Conservation (phyloP, 495 filamentous ascomycete species). For the Xylaria cubensis region DNA sequence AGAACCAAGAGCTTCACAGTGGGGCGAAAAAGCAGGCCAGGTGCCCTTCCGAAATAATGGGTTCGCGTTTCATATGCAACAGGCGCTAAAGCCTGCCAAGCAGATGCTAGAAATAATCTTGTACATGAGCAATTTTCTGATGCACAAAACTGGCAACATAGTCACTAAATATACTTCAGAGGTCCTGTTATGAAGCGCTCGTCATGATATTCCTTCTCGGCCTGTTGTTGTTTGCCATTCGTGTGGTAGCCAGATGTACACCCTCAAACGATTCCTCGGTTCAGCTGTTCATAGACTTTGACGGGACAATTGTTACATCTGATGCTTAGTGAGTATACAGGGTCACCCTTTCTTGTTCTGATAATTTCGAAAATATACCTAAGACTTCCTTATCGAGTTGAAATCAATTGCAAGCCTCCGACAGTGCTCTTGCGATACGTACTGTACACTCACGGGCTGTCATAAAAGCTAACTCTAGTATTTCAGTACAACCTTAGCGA, state of each 20-base stretch:
- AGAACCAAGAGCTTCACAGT: too few relatives aligned
- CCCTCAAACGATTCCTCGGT: not conserved
- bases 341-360: not conserved
- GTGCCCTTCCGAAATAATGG: too few relatives aligned
- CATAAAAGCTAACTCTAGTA: not conserved
- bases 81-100: conserved; percentile 17
- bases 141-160: not conserved
- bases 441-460: not conserved
- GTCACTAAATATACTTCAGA: not conserved
- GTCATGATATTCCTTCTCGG: not conserved
- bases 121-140: conserved; percentile 9
- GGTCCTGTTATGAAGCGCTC: not conserved
- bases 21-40: too few relatives aligned
- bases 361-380: not conserved
- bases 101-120: not conserved
- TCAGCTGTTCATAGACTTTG: conserved; percentile 23
- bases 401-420: not conserved
- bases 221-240: conserved; percentile 9
- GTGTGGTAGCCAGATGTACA: not conserved
- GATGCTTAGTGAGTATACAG: conserved; percentile 10
- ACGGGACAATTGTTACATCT: conserved; percentile 21
- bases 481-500: conserved; percentile 11
- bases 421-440: not conserved
- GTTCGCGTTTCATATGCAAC: too few relatives aligned
- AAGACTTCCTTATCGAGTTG: not conserved